phyloP scores from a whole-genome alignment of 225 moss, liverwort and hornwort genomes.

The Climacium dendroides region DNA sequence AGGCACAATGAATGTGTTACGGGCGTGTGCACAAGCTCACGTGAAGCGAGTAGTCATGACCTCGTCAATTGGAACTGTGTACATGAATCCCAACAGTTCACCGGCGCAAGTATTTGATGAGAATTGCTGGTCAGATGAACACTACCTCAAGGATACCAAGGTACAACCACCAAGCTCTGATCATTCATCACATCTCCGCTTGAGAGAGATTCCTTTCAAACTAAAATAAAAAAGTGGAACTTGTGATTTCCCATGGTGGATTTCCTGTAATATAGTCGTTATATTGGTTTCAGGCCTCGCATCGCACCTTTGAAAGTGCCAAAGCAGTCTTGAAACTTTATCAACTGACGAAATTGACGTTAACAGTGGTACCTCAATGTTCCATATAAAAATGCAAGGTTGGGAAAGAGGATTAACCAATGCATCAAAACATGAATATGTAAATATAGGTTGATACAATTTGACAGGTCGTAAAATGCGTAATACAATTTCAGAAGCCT shows the following conservation, averaged over 20 bases:
- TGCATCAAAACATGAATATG: too few species aligned
- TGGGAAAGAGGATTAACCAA: background rate
- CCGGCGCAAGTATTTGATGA: constrained; percentile 9
- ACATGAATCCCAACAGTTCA: constrained; percentile 8
- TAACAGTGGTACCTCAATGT: background rate
- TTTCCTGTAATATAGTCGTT: background rate
- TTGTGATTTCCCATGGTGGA: background rate
- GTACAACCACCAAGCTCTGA: background rate
- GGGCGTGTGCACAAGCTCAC: constrained; percentile 14
- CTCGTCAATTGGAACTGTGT: constrained; percentile 35
- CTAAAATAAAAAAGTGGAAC: background rate
- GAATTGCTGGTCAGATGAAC: constrained; percentile 38
- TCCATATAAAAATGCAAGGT: background rate
- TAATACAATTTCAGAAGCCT: background rate
- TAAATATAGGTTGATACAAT: background rate
- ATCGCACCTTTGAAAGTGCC: background rate
- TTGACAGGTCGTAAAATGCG: background rate
- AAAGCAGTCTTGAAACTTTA: background rate
- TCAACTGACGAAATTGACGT: background rate
- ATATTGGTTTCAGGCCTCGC: background rate
- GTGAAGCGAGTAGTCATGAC: constrained; percentile 39
- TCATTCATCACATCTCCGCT: background rate
- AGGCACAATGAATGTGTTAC: constrained; percentile 32
- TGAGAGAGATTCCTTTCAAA: background rate
- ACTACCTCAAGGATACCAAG: constrained; percentile 6